phyloP scores from a whole-genome alignment of 2,329 filamentous ascomycete species.

The Penicillium olsonii region DNA sequence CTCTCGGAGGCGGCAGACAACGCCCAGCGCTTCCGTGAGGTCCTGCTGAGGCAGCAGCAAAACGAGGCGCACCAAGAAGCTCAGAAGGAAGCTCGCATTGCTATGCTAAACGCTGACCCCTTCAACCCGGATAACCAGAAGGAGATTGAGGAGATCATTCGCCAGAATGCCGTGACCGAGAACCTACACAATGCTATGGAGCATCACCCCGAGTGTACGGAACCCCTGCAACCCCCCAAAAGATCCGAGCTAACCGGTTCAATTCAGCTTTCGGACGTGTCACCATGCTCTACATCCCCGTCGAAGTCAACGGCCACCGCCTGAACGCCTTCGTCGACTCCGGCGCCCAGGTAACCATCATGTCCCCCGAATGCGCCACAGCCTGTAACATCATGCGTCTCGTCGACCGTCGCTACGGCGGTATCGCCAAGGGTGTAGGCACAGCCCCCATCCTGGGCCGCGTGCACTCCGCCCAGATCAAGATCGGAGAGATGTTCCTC shows the following conservation, averaged over 20 bases:
- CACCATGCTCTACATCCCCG: conserved; percentile 93
- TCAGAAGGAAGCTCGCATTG: conserved; percentile 80
- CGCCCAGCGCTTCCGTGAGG: conserved; percentile 71
- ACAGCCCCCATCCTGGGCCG: conserved; percentile 93
- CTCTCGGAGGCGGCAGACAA: conserved; percentile 76
- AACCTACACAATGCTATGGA: conserved; percentile 97
- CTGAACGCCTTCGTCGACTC: conserved; percentile 98
- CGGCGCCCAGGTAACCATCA: conserved; percentile 96
- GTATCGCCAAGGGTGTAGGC: conserved; percentile 89
- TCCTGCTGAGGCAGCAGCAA: conserved; percentile 68
- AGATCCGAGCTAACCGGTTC: conserved; percentile 9
- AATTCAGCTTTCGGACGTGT: conserved; percentile 83
- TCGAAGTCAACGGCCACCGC: conserved; percentile 88
- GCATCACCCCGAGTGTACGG: conserved; percentile 89
- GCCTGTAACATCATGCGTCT: conserved; percentile 94
- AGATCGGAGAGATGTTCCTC: conserved; percentile 82
- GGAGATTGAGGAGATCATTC: conserved; percentile 95
- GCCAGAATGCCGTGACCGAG: conserved; percentile 89
- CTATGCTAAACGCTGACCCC: conserved; percentile 84
- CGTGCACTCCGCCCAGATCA: conserved; percentile 93
- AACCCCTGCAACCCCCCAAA: not conserved
- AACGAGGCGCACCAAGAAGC: conserved; percentile 71
- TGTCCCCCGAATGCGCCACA: conserved; percentile 92
- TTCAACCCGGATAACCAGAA: conserved; percentile 90
- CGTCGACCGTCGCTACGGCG: conserved; percentile 87